Percentiles rank a stretch among this genome's conserved stretches.
These are phyloP conservation scores for Dendrobium catenatum DNA, from an alignment of 106 monocot genomes.

Conservation along the genomic window DNA sequence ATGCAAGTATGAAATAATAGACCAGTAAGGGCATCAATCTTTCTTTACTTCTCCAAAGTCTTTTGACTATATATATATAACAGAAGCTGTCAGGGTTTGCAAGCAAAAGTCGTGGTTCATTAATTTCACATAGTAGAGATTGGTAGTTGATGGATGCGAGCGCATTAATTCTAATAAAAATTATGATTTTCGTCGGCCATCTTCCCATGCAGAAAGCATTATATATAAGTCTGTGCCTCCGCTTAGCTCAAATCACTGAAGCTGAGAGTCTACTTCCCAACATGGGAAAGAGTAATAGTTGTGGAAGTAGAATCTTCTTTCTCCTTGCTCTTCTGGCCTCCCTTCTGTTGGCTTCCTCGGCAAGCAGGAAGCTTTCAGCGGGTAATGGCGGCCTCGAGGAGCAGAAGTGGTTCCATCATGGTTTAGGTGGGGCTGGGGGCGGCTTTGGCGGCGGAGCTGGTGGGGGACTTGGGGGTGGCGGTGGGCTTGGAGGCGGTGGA, in stretches of 20 bases:
- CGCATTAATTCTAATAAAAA: not conserved
- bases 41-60: not conserved
- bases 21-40: not conserved
- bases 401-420: not conserved
- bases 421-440: not conserved
- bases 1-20: not conserved
- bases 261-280: not conserved
- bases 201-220: not conserved
- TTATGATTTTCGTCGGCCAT: not conserved
- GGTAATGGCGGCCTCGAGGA: not conserved
- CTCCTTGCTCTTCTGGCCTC: not conserved
- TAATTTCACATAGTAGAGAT: not conserved
- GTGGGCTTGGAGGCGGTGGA: not conserved
- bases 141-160: conserved; percentile 4
- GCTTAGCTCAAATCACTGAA: not conserved
- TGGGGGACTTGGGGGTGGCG: not conserved
- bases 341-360: not conserved
- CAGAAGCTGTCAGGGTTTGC: not conserved
- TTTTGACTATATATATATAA: too few relatives aligned
- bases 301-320: not conserved
- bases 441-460: not conserved
- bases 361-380: not conserved
- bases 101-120: not conserved
- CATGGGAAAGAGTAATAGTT: not conserved
- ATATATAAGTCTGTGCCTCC: not conserved